Base-by-base conservation (phyloP, 257 asterid genomes). In the Lantana camara region DNA sequence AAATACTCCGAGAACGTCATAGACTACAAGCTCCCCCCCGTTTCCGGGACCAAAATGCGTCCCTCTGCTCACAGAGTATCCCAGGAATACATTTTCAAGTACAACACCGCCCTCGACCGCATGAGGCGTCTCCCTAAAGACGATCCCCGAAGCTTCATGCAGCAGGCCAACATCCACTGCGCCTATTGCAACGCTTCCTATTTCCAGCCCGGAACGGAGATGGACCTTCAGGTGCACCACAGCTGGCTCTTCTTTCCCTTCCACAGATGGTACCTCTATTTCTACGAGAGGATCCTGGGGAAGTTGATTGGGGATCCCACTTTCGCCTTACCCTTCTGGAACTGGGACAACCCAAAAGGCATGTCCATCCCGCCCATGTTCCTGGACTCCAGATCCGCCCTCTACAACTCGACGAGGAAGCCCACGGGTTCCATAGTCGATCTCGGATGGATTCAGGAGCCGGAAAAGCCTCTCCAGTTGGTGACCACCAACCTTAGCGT, bases 191-290 rank as follows among this genome's bases (percentile, higher is more conserved):
- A 60, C 9, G 55, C 41, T 4, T 54, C 66, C 14, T 60, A 60
- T 24, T 32, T 41, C 27, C 66, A 60, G 16, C 3, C 35, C 1
- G 66, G 66, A 34, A 17, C n/a, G 9, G 9, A 30, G 0, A 34
- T 60, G 27, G 54, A 60, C 42, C 7, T 60, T 1, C 66, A 60
- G 16, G 54, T 60, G 13, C 66, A 63, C 38, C 35, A 63, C 14
- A 17, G 5, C 16, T 63, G 59, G 69, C 59, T 63, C 11, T 63
- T 63, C 48, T 63, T 63, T 44, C 69, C 69, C n/a, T 63, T 63
- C 60, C 69, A 63, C 22, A 48, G 69, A 34, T 63, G 69, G 69
- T 63, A 63, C 59, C 20, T 63, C 19, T 54, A 54, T 30, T 54
- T 54, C 22, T 24, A 54, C 14, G 60, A 54, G 42, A 54, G 42